Evolutionary conservation across 228 moss, liverwort and hornwort species (phyloP), one percentile per base, ranked within the genome.

Genomic region (Sphagnum fallax): DNA sequence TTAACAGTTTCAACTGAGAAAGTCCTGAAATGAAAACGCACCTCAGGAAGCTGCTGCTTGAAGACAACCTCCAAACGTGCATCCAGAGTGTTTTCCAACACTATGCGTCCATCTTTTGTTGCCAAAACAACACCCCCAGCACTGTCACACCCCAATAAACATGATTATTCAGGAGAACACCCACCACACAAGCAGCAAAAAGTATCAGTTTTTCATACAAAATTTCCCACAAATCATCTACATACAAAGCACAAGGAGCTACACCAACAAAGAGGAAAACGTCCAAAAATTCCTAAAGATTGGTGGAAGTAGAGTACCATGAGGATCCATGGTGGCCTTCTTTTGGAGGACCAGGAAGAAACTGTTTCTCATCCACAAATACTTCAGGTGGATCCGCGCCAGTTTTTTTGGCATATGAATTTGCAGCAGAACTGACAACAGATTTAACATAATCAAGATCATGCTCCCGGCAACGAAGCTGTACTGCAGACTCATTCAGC

Each of bases 301-400:
- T 32, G 32, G 32, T 32, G 32, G 32, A 32, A 32, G 32, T 32
- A 32, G 32, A 32, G 32, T 81, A 88, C 88, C 88, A 93, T 50
- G 86, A 90, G 53, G 91, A 91, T 69, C 94, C 89, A 60, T 82
- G 81, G 71, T 86, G 80, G 5, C 78, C 59, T 49, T 85, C 63
- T 78, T 80, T 81, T 47, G 91, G 88, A n/a, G 91, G 88, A 61
- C 89, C 91, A 16, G 91, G 91, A 49, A 94, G 94, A 70, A 91
- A 94, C 72, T 79, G 91, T 69, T 79, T 79, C 62, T 86, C 78
- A 71, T 94, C 91, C 50, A 94, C 86, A 71, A 66, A 79, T 66
- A 94, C 88, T 1, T 84, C 86, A 13, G 89, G 91, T 8, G 63
- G 66, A 50, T 77, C 72, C 6, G 86, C 83, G 5, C 73, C 55